phyloP scores from a whole-genome alignment of 2,329 filamentous ascomycete species.

The Cladophialophora yegresii region DNA sequence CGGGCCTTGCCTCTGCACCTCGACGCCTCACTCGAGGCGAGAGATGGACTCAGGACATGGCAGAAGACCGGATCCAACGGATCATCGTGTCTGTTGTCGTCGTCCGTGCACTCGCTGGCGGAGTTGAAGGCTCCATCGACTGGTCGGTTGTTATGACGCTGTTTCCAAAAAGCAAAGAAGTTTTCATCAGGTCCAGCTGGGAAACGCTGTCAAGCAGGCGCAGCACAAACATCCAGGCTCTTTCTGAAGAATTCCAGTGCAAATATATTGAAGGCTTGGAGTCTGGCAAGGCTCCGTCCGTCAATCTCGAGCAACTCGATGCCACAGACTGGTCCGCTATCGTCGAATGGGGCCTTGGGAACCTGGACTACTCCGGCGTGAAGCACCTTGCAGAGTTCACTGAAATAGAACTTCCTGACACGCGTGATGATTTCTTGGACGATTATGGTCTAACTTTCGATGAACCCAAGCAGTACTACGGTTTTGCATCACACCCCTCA shows the following conservation, averaged over 20 bases:
- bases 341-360: constrained; percentile 50
- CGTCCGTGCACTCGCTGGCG: constrained; percentile 50
- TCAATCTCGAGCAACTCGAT: constrained; percentile 49
- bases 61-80: constrained; percentile 37
- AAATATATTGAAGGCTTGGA: constrained; percentile 51
- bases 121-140: constrained; percentile 47
- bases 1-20: background rate
- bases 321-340: constrained; percentile 51
- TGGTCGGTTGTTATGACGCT: constrained; percentile 48
- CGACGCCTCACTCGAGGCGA: constrained; percentile 7
- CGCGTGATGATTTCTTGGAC: constrained; percentile 46
- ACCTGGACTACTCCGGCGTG: constrained; percentile 45
- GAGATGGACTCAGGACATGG: constrained; percentile 25
- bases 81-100: constrained; percentile 49
- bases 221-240: constrained; percentile 46
- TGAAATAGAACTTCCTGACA: constrained; percentile 45
- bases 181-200: constrained; percentile 45
- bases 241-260: constrained; percentile 52
- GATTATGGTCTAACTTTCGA: constrained; percentile 47
- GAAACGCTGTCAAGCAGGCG: constrained; percentile 43
- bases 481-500: constrained; percentile 38
- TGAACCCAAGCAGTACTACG: constrained; percentile 40
- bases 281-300: constrained; percentile 45
- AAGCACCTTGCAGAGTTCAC: constrained; percentile 39
- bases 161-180: constrained; percentile 46